These are phyloP conservation scores for Phytophthora idaei DNA, from an alignment of 352 stramenopile genomes.

Conservation along the genomic window DNA sequence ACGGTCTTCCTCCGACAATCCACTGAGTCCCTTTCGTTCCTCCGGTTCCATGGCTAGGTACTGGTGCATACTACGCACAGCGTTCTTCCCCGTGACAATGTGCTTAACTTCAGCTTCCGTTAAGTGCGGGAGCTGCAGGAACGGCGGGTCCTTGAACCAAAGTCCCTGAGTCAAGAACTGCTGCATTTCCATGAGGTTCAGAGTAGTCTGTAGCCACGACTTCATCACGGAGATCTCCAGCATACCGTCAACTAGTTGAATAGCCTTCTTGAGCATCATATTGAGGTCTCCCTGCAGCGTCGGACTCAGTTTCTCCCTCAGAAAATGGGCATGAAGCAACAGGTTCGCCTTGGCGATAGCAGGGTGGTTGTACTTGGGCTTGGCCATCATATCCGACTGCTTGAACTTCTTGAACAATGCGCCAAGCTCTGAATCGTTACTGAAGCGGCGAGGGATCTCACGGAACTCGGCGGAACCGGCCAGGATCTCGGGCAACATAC, in stretches of 20 bases:
- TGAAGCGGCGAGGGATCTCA: constrained; percentile 68
- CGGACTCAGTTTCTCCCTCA: constrained; percentile 84
- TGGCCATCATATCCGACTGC: constrained; percentile 77
- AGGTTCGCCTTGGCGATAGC: constrained; percentile 86
- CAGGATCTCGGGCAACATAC: constrained; percentile 95
- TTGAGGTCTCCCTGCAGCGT: constrained; percentile 90
- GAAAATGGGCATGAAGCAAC: constrained; percentile 96
- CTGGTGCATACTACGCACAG: constrained; percentile 92
- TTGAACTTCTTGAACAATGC: constrained; percentile 82
- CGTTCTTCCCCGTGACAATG: constrained; percentile 92
- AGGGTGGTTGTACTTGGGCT: constrained; percentile 88
- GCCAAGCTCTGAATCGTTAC: constrained; percentile 70
- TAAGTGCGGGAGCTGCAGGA: constrained; percentile 92
- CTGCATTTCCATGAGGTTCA: constrained; percentile 97
- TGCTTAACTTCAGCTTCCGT: constrained; percentile 92
- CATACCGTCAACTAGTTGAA: constrained; percentile 98
- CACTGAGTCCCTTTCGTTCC: constrained; percentile 93
- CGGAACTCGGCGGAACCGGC: constrained; percentile 92
- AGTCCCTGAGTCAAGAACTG: constrained; percentile 97
- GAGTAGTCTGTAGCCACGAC: constrained; percentile 94
- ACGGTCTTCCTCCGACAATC: constrained; percentile 92
- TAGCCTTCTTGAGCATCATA: constrained; percentile 95
- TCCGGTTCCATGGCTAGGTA: constrained; percentile 93
- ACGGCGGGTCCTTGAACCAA: constrained; percentile 92
- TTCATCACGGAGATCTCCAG: constrained; percentile 97